phyloP scores from a whole-genome alignment of 805 yeast species.

The Isabelozyma gotoi region DNA sequence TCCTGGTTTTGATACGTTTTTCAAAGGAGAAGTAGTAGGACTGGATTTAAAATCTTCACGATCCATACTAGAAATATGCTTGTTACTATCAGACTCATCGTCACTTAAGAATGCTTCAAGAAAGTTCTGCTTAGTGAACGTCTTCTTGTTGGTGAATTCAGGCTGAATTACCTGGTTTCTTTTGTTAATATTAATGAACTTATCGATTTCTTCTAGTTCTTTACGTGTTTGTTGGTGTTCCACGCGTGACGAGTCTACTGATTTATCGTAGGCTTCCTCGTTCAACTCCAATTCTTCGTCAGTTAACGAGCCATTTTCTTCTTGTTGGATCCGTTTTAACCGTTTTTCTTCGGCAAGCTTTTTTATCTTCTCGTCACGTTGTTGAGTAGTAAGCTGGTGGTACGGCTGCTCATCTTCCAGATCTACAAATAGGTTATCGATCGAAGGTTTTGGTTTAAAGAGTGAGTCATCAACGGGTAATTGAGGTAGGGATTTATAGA shows the following conservation, averaged over 20 bases:
- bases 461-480: not conserved
- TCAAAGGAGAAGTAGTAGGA: constrained; percentile 33
- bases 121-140: constrained; percentile 30
- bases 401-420: constrained; percentile 4
- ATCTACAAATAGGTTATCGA: constrained; percentile 4
- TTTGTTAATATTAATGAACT: constrained; percentile 33
- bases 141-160: constrained; percentile 20
- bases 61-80: constrained; percentile 8
- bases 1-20: constrained; percentile 1
- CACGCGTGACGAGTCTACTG: constrained; percentile 16
- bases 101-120: constrained; percentile 33
- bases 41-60: constrained; percentile 15
- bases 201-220: constrained; percentile 30
- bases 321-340: constrained; percentile 12
- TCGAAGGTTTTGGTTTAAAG: constrained; percentile 1
- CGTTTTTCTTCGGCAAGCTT: constrained; percentile 18
- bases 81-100: constrained; percentile 17
- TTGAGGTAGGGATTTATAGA: constrained; percentile 2
- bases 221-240: constrained; percentile 15
- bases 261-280: constrained; percentile 19
- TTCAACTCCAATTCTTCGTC: constrained; percentile 41
- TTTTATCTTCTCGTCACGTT: constrained; percentile 14
- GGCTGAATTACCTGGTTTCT: constrained; percentile 31
- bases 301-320: constrained; percentile 32
- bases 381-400: constrained; percentile 11